A percentile compares a stretch with the other conserved stretches of the same genome.
These are phyloP conservation scores for Chaetomiaceae sp. DNA, from an alignment of 2,329 filamentous ascomycete genomes.

Conservation along the genomic window DNA sequence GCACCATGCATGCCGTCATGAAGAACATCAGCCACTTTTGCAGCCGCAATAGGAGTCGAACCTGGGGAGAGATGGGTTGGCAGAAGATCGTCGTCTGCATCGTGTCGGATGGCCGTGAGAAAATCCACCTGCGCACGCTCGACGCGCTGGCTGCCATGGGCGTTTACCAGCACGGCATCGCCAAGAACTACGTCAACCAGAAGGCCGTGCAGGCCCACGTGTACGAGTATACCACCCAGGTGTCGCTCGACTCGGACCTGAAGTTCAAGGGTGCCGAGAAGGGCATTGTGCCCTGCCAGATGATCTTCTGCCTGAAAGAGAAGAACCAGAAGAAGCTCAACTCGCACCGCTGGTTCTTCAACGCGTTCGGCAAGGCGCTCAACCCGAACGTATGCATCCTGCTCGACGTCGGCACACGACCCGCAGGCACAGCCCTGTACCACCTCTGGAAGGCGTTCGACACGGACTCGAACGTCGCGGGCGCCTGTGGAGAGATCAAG, in stretches of 20 bases:
- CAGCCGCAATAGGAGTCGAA: constrained; percentile 82
- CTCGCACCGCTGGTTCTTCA: constrained; percentile 99
- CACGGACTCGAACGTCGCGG: constrained; percentile 93
- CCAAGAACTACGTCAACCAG: constrained; percentile 97
- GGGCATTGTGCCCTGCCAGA: constrained; percentile 94
- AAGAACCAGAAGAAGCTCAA: constrained; percentile 98
- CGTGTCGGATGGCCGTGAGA: constrained; percentile 87
- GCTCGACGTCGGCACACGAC: constrained; percentile 92
- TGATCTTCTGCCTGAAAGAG: constrained; percentile 98
- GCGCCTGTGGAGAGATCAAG: constrained; percentile 95
- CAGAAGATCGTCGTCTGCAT: constrained; percentile 99
- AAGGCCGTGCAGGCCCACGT: constrained; percentile 94
- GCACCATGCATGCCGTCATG: constrained; percentile 98
- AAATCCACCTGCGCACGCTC: constrained; percentile 84
- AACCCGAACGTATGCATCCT: constrained; percentile 97
- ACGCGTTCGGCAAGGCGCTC: constrained; percentile 86
- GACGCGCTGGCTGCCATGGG: constrained; percentile 95
- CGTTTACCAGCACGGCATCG: constrained; percentile 96
- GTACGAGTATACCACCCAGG: constrained; percentile 98
- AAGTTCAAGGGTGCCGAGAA: constrained; percentile 99
- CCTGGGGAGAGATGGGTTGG: constrained; percentile 96
- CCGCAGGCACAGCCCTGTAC: constrained; percentile 85
- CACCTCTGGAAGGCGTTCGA: constrained; percentile 99
- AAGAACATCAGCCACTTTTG: constrained; percentile 98
- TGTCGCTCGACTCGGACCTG: constrained; percentile 88